Evolutionary conservation across 2,329 filamentous ascomycete species (phyloP), one percentile per base, ranked within the genome.

Genomic region (Aspergillus puulaauensis): DNA sequence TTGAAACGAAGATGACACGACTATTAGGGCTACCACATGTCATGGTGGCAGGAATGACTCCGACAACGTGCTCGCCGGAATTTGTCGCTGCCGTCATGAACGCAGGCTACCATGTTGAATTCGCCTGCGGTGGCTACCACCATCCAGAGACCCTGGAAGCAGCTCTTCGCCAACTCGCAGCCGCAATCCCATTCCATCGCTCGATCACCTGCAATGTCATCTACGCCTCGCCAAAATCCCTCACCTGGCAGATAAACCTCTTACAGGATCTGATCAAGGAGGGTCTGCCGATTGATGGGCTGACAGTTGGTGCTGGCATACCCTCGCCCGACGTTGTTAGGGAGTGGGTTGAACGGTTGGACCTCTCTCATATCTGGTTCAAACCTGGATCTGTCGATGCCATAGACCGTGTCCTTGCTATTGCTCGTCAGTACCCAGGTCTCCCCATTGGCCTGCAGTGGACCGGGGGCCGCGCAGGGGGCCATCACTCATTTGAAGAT

Each of bases 221-320:
- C 17, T 57, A 57, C 41, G 54, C 54, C 11, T 52, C 35, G 4
- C 54, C 54, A 4, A 44, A 45, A 2, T 44, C 54, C 8, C 21
- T 57, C 5, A 23, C 31, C 1, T 57, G 54, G 54, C 54, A 57
- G 33, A 57, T 57, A 7, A 17, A 45, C 1, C 43, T 57, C 3
- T 31, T 57, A 1, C n/a, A 15, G 5, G 21, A 40, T 7, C 48
- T 57, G 4, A 37, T 37, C 5, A 7, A 39, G 6, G 90, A 96
- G 68, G 93, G 93, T 68, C 87, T 96, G 4, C 91, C 92, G 0
- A 93, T 97, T 58, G 91, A 96, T 73, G 93, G 93, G 70, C 81
- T 96, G 43, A 95, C 91, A n/a, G 95, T 96, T 62, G 92, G 92
- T 72, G 92, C 92, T 24, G 92, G 92, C 79, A 92, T 96, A 15